phyloP scores from a whole-genome alignment of 768 basidiomycete genomes.

The Xerocomellus dryophilus region DNA sequence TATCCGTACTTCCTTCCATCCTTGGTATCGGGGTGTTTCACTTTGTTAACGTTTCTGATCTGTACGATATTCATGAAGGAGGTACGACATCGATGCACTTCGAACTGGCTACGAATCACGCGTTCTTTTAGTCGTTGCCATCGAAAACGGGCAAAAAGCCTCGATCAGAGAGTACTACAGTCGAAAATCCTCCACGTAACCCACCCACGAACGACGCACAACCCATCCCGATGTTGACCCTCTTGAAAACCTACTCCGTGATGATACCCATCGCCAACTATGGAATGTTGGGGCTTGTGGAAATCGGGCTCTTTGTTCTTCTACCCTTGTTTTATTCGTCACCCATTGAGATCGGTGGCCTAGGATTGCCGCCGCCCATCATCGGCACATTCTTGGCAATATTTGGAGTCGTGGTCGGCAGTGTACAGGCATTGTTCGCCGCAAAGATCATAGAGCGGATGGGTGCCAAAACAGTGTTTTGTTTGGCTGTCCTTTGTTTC shows the following conservation, averaged over 20 bases:
- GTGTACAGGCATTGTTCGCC: constrained; percentile 41
- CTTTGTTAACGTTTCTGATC: constrained; percentile 10
- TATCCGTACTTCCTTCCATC: neutral
- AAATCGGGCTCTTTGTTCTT: constrained; percentile 38
- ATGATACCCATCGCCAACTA: constrained; percentile 44
- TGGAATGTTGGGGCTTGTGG: constrained; percentile 40
- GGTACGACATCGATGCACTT: constrained; percentile 14
- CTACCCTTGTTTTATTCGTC: constrained; percentile 44
- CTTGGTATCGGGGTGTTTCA: constrained; percentile 14
- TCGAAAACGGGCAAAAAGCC: constrained; percentile 11
- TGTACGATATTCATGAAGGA: constrained; percentile 27
- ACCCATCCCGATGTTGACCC: constrained; percentile 34
- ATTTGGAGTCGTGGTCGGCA: constrained; percentile 37
- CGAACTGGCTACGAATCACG: neutral
- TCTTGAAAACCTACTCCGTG: constrained; percentile 31
- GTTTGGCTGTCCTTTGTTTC: constrained; percentile 37
- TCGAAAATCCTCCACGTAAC: neutral
- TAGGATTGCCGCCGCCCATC: constrained; percentile 37
- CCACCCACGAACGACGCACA: neutral
- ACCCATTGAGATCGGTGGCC: constrained; percentile 41
- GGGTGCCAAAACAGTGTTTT: constrained; percentile 43
- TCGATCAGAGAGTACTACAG: neutral
- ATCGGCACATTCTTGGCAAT: constrained; percentile 41
- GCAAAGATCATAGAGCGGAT: constrained; percentile 37
- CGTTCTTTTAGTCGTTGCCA: constrained; percentile 19